Evolutionary conservation across 2,329 filamentous ascomycete genomes (phyloP), one percentile per base, ranked within the genome.

Genomic region (Fusarium redolens): DNA sequence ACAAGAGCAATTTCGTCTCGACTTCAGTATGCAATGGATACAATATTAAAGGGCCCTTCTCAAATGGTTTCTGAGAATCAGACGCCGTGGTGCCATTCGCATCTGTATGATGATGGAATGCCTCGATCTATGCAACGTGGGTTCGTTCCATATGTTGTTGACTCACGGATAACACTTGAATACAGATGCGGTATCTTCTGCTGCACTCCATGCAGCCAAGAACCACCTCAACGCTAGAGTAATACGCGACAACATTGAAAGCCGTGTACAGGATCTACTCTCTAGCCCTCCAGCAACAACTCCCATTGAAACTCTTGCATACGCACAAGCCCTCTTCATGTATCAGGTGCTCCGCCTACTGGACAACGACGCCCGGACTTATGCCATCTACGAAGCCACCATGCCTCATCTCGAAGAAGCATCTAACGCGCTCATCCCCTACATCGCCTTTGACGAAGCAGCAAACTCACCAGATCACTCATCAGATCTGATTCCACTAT

Each of bases 321-420:
- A 64, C 8, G 56, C 61, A 5, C 61, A 64, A 11, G 44, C 61
- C 1, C 44, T 64, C 1, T 51, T 64, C 4, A 51, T 64, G 2
- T 64, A 61, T 20, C 61, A 64, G 9, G 35, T 48, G 0, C 14
- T 64, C 0, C 61, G 61, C 0, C 2, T 64, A 12, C 8, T 22
- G 0, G 61, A 64, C 0, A 51, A 45, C 10, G 61, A 64, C 2
- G 12, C 31, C 15, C 30, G 56, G 0, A 17, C 30, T 0, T 15
- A 40, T 4, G 18, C 37, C 20, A 55, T 40, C 8, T 64, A 64
- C 5, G 56, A 64, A 44, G 17, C 44, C 1, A 64, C 44, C 13
- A 64, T 64, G 56, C 61, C 61, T 12, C 61, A 64, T n/a, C 61
- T 64, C 1, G 61, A 64, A n/a, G 61, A 64, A 30, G 61, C 61